Conservation (phyloP, 2,329 filamentous ascomycete species). For the Ceratocystis diversiconidia region DNA sequence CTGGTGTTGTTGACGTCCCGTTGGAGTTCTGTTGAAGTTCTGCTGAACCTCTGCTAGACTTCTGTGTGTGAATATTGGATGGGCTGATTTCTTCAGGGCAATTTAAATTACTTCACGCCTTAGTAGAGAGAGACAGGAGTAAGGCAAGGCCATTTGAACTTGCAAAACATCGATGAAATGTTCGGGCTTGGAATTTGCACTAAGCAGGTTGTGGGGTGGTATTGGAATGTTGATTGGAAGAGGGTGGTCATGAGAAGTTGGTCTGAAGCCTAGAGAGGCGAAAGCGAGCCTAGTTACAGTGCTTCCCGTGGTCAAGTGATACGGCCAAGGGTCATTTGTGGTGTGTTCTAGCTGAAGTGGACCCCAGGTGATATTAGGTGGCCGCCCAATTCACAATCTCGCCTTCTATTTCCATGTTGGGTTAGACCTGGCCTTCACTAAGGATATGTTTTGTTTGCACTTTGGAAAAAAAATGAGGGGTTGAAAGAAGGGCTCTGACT, state of each 20-base stretch:
- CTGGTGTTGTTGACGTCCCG: too few species aligned
- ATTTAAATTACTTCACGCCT: too few species aligned
- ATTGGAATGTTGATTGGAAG: neutral
- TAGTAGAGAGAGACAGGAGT: neutral
- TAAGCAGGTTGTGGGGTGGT: neutral
- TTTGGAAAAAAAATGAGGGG: neutral
- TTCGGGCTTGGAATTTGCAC: neutral
- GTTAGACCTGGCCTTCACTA: neutral
- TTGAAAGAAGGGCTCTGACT: too few species aligned
- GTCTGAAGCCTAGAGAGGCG: neutral
- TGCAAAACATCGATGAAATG: neutral
- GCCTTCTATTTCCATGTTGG: neutral
- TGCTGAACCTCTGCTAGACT: too few species aligned
- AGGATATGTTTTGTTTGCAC: neutral
- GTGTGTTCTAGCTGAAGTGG: neutral
- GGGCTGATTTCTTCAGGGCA: too few species aligned
- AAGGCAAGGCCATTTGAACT: neutral
- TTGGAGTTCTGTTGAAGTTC: too few species aligned
- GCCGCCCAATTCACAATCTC: neutral
- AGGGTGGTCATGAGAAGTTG: neutral
- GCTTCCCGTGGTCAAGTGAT: constrained; percentile 12
- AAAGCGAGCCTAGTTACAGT: neutral
- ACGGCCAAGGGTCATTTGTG: neutral
- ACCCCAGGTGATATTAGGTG: neutral
- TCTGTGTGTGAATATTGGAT: too few species aligned